Base-by-base conservation (phyloP, 2,329 filamentous ascomycete genomes). In the Botrytis porri region DNA sequence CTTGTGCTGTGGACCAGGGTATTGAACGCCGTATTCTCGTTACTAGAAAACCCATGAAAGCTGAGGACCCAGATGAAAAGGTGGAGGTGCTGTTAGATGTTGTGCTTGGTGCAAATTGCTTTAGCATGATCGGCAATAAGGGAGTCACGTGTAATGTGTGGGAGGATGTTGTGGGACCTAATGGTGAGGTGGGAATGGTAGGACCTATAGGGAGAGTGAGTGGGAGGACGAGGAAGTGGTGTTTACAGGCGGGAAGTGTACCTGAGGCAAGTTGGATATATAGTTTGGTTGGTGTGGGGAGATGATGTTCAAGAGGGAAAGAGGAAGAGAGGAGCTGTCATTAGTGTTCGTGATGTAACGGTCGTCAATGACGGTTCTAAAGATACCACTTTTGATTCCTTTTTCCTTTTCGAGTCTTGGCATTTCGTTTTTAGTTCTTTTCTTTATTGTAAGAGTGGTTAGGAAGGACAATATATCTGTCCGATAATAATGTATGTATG, bases 11-110 rank as follows among this genome's bases (percentile, higher is more conserved):
- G 75, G 85, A 89, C 75, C 87, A 90, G 77, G 90, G 90, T 29
- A 84, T 92, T 75, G 93, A 97, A 83, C 98, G 98, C 84, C 90
- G 95, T 14, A 89, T 99, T 73, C 85, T 97, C 25, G 90, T 98
- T 37, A 89, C 88, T 97, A 97, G 64, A 22, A 75, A 75, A 32
- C 69, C 75, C 4, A 71, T 75, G 37, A 73, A 71, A 29, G 65
- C 65, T 37, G 75, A 74, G 43, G 69, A 73, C 48, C 54, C 65
- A n/a, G 71, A 73, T 32, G 71, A 75, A 8, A 65, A 64, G 18
- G 71, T 64, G 29, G 48, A 67, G 43, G 62, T 76, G 12, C 39
- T 77, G 16, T 72, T 78, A 18, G 77, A 78, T 73, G 74, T 75
- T 51, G 75, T 78, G 9, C 70, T 78, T 3, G 77, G 77, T 25